These are phyloP conservation scores for Crassisporium funariophilum DNA, from an alignment of 768 basidiomycete genomes.

Conservation along the genomic window DNA sequence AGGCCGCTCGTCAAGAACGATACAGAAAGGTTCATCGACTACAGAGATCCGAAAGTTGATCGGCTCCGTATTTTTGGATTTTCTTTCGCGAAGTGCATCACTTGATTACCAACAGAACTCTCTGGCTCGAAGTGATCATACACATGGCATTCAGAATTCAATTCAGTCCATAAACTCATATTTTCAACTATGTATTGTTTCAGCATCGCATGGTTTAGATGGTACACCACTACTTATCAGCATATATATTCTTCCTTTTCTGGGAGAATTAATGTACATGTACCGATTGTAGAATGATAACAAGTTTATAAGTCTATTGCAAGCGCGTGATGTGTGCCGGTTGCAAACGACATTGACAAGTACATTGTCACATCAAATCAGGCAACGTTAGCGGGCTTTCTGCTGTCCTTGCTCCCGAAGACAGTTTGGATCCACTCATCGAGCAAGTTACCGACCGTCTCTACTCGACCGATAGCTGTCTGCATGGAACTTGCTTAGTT, in stretches of 20 bases:
- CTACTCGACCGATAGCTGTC: conserved; percentile 20
- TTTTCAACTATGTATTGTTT: no score
- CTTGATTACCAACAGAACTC: conserved; percentile 7
- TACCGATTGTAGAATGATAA: neutral
- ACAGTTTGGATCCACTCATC: no score
- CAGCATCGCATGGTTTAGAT: conserved; percentile 10
- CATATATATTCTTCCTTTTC: no score
- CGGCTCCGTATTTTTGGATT: conserved; percentile 30
- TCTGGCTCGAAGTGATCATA: no score
- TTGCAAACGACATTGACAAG: conserved; percentile 2
- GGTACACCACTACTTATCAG: no score
- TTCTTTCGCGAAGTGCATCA: conserved; percentile 30
- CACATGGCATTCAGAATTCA: no score
- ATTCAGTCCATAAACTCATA: no score
- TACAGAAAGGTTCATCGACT: conserved; percentile 25
- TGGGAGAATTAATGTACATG: conserved; percentile 2
- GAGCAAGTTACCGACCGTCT: conserved; percentile 16
- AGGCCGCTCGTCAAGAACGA: conserved; percentile 22
- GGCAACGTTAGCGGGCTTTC: no score
- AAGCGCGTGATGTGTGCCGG: neutral
- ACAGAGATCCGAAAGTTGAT: conserved; percentile 20
- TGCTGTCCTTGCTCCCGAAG: no score
- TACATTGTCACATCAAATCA: conserved; percentile 15
- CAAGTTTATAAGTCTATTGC: neutral
- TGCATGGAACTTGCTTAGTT: conserved; percentile 48